Evolutionary conservation across 345 rosid genomes (phyloP), one percentile per base, ranked within the genome.

Genomic region (Arabidopsis arenosa): DNA sequence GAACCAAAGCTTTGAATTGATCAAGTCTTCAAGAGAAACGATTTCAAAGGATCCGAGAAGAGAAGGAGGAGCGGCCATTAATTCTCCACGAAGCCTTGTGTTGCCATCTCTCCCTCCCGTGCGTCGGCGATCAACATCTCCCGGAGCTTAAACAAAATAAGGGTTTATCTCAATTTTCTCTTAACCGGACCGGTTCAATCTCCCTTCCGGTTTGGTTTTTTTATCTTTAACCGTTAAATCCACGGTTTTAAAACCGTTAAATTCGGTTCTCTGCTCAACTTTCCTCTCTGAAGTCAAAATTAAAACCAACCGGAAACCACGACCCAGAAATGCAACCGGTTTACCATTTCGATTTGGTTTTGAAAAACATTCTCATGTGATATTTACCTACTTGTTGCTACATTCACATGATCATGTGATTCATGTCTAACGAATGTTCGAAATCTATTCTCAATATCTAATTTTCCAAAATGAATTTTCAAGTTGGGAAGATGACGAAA

Each of bases 1-100:
- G 72, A 63, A 17, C 80, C 12, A 70, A 44, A 61, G 13, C 55
- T 48, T 48, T 7, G 72, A 75, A 58, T 75, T 33, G 58, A 66
- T 75, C 68, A 60, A 67, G 26, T 15, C 53, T 6, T 75, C 68
- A 60, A 67, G 26, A 26, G 60, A 6, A 23, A 35, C 10, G 71
- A 63, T 35, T 43, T 54, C 23, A 61, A 61, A 33, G 11, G 54
- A 75, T 64, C 65, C 72, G 10, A 33, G 66, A 47, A 23, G 61
- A 47, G 41, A 21, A 77, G 80, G 80, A 77, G 76, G 76, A 71
- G 80, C 72, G 80, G 80, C 80, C 80, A 77, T 77, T 71, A 77
- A 77, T 10, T 51, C 13, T 57, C 80, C 80, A 77, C 80, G 80
- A 70, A 71, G 80, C 80, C 60, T 70, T 44, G 52, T 69, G 36